These are phyloP conservation scores for Plenodomus tracheiphilus DNA, from an alignment of 2,329 filamentous ascomycete species.

Conservation along the genomic window DNA sequence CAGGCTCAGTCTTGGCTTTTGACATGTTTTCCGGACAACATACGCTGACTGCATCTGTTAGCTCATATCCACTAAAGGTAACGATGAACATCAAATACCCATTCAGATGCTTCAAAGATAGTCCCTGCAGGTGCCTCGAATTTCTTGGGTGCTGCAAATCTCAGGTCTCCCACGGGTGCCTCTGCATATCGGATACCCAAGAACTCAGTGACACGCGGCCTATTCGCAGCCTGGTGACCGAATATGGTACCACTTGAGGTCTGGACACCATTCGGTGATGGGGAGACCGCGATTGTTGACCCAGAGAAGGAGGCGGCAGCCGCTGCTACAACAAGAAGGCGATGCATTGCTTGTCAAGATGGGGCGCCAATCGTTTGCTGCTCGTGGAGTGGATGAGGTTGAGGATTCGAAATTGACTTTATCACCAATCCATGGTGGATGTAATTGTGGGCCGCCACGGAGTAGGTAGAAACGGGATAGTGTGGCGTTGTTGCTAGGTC, in stretches of 20 bases:
- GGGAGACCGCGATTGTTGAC: slow-evolving; percentile 7
- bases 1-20: slow-evolving; percentile 1
- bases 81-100: slow-evolving; percentile 11
- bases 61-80: background rate
- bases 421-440: background rate
- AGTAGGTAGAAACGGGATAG: too few species aligned
- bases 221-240: slow-evolving; percentile 34
- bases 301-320: slow-evolving; percentile 13
- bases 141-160: slow-evolving; percentile 37
- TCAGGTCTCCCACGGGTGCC: slow-evolving; percentile 37
- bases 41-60: slow-evolving; percentile 27
- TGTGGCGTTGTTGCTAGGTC: too few species aligned
- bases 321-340: slow-evolving; percentile 3
- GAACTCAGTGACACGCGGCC: slow-evolving; percentile 33
- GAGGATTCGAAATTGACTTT: background rate
- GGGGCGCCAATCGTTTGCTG: slow-evolving; percentile 2
- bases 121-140: slow-evolving; percentile 24
- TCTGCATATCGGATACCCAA: slow-evolving; percentile 43
- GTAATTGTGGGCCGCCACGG: background rate
- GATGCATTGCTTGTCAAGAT: background rate
- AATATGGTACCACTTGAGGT: slow-evolving; percentile 39
- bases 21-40: background rate
- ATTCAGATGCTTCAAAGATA: slow-evolving; percentile 28
- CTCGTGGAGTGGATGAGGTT: background rate
- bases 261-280: slow-evolving; percentile 11